A percentile compares a stretch with the other conserved stretches of the same genome.
These are phyloP conservation scores for Acidomyces sp. DNA, from an alignment of 495 filamentous ascomycete species.

Conservation along the genomic window DNA sequence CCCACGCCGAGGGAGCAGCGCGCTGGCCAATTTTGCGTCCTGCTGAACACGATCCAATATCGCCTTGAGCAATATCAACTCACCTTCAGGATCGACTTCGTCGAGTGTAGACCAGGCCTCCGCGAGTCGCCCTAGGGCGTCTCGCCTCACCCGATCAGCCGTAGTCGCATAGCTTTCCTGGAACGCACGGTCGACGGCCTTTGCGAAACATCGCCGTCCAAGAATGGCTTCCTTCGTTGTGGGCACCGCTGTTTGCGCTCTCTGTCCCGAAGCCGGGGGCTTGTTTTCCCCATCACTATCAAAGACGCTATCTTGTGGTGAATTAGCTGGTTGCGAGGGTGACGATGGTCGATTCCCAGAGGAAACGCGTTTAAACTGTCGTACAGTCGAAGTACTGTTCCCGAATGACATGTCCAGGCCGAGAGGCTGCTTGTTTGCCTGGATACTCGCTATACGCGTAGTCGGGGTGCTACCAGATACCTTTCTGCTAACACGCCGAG, in stretches of 20 bases:
- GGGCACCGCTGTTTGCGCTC: constrained; percentile 20
- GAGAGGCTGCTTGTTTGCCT: constrained; percentile 50
- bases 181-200: constrained; percentile 64
- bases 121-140: constrained; percentile 65
- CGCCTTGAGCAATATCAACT: constrained; percentile 65
- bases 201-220: constrained; percentile 65
- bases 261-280: constrained; percentile 1
- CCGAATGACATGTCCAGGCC: constrained; percentile 79
- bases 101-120: constrained; percentile 77
- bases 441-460: constrained; percentile 12
- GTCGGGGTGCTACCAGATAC: constrained; percentile 17
- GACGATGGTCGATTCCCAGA: constrained; percentile 39
- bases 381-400: constrained; percentile 76
- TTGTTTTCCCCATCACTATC: constrained; percentile 19
- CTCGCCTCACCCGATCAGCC: constrained; percentile 56
- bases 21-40: constrained; percentile 26
- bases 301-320: constrained; percentile 21
- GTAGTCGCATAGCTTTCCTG: constrained; percentile 75
- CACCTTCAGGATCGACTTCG: constrained; percentile 77
- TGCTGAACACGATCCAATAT: constrained; percentile 49
- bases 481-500: constrained; percentile 29
- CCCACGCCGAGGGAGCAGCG: constrained; percentile 22
- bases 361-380: constrained; percentile 80
- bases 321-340: constrained; percentile 20
- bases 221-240: constrained; percentile 68